Percentiles rank a stretch among this genome's conserved stretches.
Conservation (phyloP, 1,284 basidiomycete genomes). For the Trametes pubescens region DNA sequence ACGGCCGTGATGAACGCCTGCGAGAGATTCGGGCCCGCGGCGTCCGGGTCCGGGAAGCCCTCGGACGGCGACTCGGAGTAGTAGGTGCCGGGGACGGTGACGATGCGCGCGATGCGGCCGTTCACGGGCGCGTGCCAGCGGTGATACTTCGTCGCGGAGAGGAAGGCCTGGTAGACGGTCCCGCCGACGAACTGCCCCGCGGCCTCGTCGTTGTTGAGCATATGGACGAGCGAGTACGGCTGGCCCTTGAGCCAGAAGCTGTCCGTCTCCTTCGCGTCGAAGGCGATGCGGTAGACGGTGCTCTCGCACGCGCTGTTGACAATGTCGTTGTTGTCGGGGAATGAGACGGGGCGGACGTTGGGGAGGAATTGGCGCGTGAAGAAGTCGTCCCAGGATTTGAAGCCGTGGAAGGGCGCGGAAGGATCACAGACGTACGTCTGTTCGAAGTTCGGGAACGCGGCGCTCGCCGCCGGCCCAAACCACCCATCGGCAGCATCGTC, state of each 20-base stretch:
- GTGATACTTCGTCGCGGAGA: slow-evolving; percentile 52
- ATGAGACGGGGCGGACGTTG: slow-evolving; percentile 49
- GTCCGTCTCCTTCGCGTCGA: slow-evolving; percentile 46
- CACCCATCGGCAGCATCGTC: slow-evolving; percentile 49
- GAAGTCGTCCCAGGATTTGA: slow-evolving; percentile 62
- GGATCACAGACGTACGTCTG: slow-evolving; percentile 54
- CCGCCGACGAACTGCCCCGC: slow-evolving; percentile 49
- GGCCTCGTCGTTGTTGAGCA: slow-evolving; percentile 48
- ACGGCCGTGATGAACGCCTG: slow-evolving; percentile 50
- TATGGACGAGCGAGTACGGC: slow-evolving; percentile 52
- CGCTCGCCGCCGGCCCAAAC: slow-evolving; percentile 51
- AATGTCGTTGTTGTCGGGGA: slow-evolving; percentile 47
- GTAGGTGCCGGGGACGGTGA: slow-evolving; percentile 50
- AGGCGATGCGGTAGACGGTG: slow-evolving; percentile 47
- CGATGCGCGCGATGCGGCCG: slow-evolving; percentile 48
- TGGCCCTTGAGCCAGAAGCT: slow-evolving; percentile 58
- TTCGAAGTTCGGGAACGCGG: slow-evolving; percentile 39
- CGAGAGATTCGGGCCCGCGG: slow-evolving; percentile 27
- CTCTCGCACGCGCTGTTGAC: slow-evolving; percentile 58
- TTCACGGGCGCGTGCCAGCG: slow-evolving; percentile 53
- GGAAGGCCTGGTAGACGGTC: slow-evolving; percentile 55
- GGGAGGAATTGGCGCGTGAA: slow-evolving; percentile 55
- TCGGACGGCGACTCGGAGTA: slow-evolving; percentile 42
- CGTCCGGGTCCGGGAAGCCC: slow-evolving; percentile 29
- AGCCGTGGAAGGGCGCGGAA: slow-evolving; percentile 49